A percentile compares a stretch with the other conserved stretches of the same genome.
Evolutionary conservation across 108 stramenopile genomes (phyloP).

Genomic region (Skeletonema grethae): DNA sequence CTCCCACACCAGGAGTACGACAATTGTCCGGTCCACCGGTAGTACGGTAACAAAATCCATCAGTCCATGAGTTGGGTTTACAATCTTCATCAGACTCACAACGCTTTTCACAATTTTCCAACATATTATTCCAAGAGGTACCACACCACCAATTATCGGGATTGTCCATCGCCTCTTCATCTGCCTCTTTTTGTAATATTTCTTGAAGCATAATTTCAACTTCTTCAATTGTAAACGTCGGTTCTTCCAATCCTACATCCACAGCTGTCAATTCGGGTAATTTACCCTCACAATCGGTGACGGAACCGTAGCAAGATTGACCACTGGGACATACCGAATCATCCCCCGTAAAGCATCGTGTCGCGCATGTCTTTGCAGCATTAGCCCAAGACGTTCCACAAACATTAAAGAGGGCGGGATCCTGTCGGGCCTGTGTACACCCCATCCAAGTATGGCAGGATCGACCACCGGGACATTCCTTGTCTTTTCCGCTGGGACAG

Average conservation of each 20-base stretch:
- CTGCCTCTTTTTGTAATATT: constrained; percentile 16
- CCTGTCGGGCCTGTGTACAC: constrained; percentile 23
- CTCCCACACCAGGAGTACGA: constrained; percentile 25
- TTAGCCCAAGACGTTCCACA: constrained; percentile 37
- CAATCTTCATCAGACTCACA: constrained; percentile 40
- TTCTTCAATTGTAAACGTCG: constrained; percentile 36
- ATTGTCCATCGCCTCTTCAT: constrained; percentile 36
- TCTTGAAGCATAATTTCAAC: constrained; percentile 24
- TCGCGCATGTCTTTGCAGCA: constrained; percentile 33
- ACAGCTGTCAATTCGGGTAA: constrained; percentile 37
- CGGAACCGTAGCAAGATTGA: constrained; percentile 35
- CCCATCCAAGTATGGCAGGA: constrained; percentile 41
- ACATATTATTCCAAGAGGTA: constrained; percentile 32
- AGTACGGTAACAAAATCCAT: constrained; percentile 34
- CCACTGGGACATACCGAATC: constrained; percentile 35
- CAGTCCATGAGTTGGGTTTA: constrained; percentile 22
- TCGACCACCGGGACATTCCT: constrained; percentile 41
- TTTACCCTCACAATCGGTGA: constrained; percentile 33
- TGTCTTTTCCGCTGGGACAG: constrained; percentile 32
- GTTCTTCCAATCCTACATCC: constrained; percentile 32
- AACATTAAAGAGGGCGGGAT: constrained; percentile 38
- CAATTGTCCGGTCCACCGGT: constrained; percentile 45
- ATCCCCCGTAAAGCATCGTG: constrained; percentile 30
- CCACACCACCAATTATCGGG: constrained; percentile 50
- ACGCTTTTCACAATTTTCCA: constrained; percentile 38